A percentile compares a stretch with the other conserved stretches of the same genome.
These are phyloP conservation scores for Metarhizium anisopliae DNA, from an alignment of 2,329 filamentous ascomycete species.

Conservation along the genomic window DNA sequence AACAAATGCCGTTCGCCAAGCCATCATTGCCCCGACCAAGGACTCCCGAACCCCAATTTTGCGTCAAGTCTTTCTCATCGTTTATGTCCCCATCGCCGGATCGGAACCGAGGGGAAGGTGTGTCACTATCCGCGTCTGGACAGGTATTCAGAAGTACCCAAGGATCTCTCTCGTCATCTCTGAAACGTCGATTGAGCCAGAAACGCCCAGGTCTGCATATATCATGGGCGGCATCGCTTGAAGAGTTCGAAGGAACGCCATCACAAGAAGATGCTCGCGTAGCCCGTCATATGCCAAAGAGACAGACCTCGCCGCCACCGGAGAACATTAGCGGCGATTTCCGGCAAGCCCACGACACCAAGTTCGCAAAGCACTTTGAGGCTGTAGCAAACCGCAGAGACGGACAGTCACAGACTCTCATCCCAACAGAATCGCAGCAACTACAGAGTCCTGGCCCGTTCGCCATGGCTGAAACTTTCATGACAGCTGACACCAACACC, in stretches of 20 bases:
- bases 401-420: conserved; percentile 21
- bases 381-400: conserved; percentile 29
- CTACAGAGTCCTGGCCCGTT: conserved; percentile 14
- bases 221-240: conserved; percentile 5
- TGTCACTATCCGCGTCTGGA: background rate
- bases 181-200: conserved; percentile 19
- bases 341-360: conserved; percentile 23
- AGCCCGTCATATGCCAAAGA: conserved; percentile 1
- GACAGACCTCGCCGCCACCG: conserved; percentile 36
- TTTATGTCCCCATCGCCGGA: conserved; percentile 43
- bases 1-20: background rate
- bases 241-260: background rate
- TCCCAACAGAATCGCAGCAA: conserved; percentile 33
- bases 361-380: conserved; percentile 40
- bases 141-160: background rate
- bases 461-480: conserved; percentile 17
- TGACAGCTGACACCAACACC: conserved; percentile 13
- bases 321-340: conserved; percentile 23
- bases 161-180: conserved; percentile 19
- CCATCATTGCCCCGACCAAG: conserved; percentile 5
- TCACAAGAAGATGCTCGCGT: no score
- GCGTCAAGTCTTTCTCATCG: conserved; percentile 41
- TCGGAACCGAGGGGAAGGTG: conserved; percentile 9
- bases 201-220: background rate
- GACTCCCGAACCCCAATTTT: conserved; percentile 38